Evolutionary conservation across 345 rosid species (phyloP).

Genomic region (Triadica sebifera): DNA sequence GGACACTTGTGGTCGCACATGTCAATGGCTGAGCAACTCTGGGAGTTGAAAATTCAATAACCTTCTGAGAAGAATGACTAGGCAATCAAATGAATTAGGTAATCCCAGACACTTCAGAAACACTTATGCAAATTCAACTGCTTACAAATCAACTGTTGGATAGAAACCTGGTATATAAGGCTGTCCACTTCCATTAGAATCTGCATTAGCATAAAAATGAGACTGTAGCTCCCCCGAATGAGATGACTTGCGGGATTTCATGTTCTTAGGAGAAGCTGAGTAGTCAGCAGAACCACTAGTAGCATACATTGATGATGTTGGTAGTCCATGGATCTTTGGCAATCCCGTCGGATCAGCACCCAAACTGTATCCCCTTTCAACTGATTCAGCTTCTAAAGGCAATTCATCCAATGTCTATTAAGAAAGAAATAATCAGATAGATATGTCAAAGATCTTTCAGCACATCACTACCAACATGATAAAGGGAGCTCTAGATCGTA

Average conservation of each 20-base stretch:
- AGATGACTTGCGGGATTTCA: constrained; percentile 59
- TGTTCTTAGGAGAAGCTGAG: constrained; percentile 52
- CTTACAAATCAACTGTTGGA: constrained; percentile 42
- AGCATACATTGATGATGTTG: constrained; percentile 56
- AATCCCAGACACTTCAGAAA: background rate
- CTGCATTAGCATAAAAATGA: constrained; percentile 50
- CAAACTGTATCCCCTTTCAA: constrained; percentile 72
- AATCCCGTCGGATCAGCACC: constrained; percentile 67
- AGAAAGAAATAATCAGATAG: background rate
- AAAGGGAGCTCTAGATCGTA: background rate
- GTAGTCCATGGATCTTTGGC: constrained; percentile 76
- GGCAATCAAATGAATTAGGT: constrained; percentile 22
- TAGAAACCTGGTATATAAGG: constrained; percentile 46
- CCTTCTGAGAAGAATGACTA: constrained; percentile 3
- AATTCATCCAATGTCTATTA: constrained; percentile 85
- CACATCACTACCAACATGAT: background rate
- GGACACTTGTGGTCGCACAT: constrained; percentile 5
- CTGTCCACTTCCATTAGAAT: constrained; percentile 60
- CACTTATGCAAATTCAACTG: constrained; percentile 7
- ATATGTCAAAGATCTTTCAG: background rate
- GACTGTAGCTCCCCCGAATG: constrained; percentile 70
- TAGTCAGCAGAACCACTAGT: constrained; percentile 51
- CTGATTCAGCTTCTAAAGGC: constrained; percentile 86
- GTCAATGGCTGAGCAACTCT: constrained; percentile 5
- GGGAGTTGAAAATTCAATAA: constrained; percentile 8